These are phyloP conservation scores for Amesomyces nigricolor DNA, from an alignment of 2,329 filamentous ascomycete species.

Conservation along the genomic window DNA sequence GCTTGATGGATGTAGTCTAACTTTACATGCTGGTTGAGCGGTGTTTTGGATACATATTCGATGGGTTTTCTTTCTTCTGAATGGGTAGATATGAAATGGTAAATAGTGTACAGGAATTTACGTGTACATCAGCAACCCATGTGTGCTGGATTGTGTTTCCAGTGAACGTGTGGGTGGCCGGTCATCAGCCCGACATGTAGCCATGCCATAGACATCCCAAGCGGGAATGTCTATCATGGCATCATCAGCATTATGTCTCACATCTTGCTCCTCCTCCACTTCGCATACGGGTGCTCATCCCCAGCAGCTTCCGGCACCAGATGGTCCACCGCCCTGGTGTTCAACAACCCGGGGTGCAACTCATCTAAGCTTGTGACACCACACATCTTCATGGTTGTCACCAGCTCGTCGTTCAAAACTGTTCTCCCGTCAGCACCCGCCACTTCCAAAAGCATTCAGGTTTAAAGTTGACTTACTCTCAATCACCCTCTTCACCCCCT, in stretches of 20 bases:
- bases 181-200: too few species aligned
- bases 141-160: too few species aligned
- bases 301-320: conserved; percentile 36
- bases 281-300: conserved; percentile 42
- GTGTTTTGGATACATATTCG: background rate
- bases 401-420: conserved; percentile 55
- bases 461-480: conserved; percentile 40
- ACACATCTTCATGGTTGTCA: conserved; percentile 61
- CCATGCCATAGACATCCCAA: background rate
- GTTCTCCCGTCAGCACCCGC: background rate
- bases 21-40: background rate
- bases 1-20: too few species aligned
- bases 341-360: conserved; percentile 56
- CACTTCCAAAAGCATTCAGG: background rate
- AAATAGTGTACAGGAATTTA: too few species aligned
- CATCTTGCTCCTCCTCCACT: conserved; percentile 29
- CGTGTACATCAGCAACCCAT: too few species aligned
- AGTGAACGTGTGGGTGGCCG: too few species aligned
- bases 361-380: conserved; percentile 57
- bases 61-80: background rate
- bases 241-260: background rate
- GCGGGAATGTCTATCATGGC: background rate
- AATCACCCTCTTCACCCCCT: conserved; percentile 49
- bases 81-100: too few species aligned
- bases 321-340: conserved; percentile 46